These are phyloP conservation scores for Vanrija humicola DNA, from an alignment of 1,284 basidiomycete genomes.

Conservation along the genomic window DNA sequence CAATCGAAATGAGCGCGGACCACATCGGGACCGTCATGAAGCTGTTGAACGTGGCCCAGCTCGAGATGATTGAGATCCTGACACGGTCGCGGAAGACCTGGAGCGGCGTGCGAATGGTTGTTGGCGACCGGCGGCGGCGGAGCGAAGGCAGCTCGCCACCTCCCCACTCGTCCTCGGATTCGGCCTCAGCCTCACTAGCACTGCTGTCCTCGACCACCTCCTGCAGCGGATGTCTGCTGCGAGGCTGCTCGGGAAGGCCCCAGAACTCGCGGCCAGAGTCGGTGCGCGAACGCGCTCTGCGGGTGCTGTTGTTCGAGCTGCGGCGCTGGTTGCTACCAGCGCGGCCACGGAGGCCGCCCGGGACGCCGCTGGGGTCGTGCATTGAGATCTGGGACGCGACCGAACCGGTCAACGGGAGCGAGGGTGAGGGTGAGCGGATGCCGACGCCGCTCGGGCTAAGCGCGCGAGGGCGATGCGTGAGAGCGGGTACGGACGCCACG, in stretches of 20 bases:
- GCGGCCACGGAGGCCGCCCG: slow-evolving; percentile 7
- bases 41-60: slow-evolving; percentile 54
- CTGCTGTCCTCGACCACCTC: slow-evolving; percentile 32
- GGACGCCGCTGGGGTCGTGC: not conserved
- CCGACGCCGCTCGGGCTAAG: slow-evolving; percentile 6
- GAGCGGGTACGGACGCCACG: not conserved
- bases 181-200: slow-evolving; percentile 31
- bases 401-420: slow-evolving; percentile 34
- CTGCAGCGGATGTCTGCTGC: slow-evolving; percentile 9
- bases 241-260: slow-evolving; percentile 45
- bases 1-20: slow-evolving; percentile 70
- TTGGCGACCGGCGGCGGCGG: slow-evolving; percentile 6
- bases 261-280: slow-evolving; percentile 47
- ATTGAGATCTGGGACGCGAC: not conserved
- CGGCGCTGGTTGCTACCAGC: slow-evolving; percentile 24
- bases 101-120: not conserved
- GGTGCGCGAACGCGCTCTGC: slow-evolving; percentile 22
- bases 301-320: slow-evolving; percentile 4
- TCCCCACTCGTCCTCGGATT: slow-evolving; percentile 50
- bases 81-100: not conserved
- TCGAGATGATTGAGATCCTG: slow-evolving; percentile 30
- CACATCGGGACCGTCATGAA: slow-evolving; percentile 88
- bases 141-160: slow-evolving; percentile 10
- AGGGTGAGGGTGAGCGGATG: slow-evolving; percentile 20
- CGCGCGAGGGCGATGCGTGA: too few relatives aligned